phyloP scores from a whole-genome alignment of 2,329 filamentous ascomycete genomes.

The Penicillium thymicola region DNA sequence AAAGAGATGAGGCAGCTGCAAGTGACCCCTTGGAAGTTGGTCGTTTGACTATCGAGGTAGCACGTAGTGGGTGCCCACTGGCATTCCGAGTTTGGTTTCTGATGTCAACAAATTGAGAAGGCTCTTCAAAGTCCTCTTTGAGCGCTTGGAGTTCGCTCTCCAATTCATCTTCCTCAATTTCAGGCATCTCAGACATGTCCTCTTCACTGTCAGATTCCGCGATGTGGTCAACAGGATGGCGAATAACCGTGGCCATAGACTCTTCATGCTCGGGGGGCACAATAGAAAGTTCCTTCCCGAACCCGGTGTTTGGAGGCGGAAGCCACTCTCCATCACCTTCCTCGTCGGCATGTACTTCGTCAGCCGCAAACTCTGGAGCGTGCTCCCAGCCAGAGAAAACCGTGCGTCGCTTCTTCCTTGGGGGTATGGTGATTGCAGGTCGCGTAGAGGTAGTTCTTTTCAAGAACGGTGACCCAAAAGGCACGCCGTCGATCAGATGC shows the following conservation, averaged over 20 bases:
- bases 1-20: conserved; percentile 20
- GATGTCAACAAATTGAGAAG: conserved; percentile 21
- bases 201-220: conserved; percentile 32
- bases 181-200: conserved; percentile 30
- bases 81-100: conserved; percentile 10
- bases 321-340: conserved; percentile 34
- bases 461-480: conserved; percentile 73
- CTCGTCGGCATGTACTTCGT: conserved; percentile 17
- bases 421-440: conserved; percentile 67
- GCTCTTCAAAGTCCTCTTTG: conserved; percentile 40
- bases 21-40: conserved; percentile 21
- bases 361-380: conserved; percentile 12
- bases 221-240: conserved; percentile 30
- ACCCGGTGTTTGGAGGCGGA: conserved; percentile 23
- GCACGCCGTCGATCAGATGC: conserved; percentile 79
- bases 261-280: conserved; percentile 26
- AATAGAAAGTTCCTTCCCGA: conserved; percentile 28
- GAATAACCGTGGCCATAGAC: conserved; percentile 38
- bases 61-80: conserved; percentile 13
- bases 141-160: conserved; percentile 47
- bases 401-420: conserved; percentile 63
- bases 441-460: conserved; percentile 55
- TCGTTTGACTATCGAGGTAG: conserved; percentile 17
- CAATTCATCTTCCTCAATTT: conserved; percentile 38
- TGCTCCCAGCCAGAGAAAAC: conserved; percentile 29